Base-by-base conservation (phyloP, 2,329 filamentous ascomycete genomes). In the Aciculosporium take region DNA sequence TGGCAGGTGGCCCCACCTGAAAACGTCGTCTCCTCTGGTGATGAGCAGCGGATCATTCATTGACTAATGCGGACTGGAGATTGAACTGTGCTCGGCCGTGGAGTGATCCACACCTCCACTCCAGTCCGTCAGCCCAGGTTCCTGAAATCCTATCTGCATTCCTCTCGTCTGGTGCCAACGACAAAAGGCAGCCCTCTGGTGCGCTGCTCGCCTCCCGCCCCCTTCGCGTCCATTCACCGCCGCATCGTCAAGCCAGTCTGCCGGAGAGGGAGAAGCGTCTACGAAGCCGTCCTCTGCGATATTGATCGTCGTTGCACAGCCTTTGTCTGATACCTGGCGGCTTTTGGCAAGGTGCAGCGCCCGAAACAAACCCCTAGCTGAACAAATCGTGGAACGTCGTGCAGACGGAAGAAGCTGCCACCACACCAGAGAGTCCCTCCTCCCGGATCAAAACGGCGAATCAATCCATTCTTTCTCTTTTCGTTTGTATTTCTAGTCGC, bases 381-480 rank as follows among this genome's bases (percentile, higher is more conserved):
- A 40, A 43, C 36, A 35, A n/a, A 27, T 37, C 20, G 46, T 46
- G 46, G 37, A 45, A 48, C 46, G 39, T 46, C n/a, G 37, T 28
- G 40, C 40, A 43, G 42, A 29, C 30, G 20, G 23, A 28, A 28
- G 23, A 28, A 23, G 17, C 29, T 38, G 31, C 28, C 38, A 20
- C 25, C 18, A 40, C 31, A 39, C 37, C 29, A 32, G 20, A 24
- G n/a, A 9, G 24, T 35, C 23, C 17, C 24, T 18, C 31, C 28
- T n/a, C 17, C 29, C 7, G 35, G 35, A 37, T 28, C 39, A 36
- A 32, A n/a, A 4, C 24, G n/a, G 4, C 37, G 20, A 23, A 7
- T 28, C 39, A 17, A 12, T 15, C 13, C 17, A 31, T 17, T 18
- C 27, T 29, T 18, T 2, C 18, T 42, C 31, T 9, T 13, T 24